Evolutionary conservation across 495 filamentous ascomycete species (phyloP), one percentile per base, ranked within the genome.

Genomic region (Peziza echinospora): DNA sequence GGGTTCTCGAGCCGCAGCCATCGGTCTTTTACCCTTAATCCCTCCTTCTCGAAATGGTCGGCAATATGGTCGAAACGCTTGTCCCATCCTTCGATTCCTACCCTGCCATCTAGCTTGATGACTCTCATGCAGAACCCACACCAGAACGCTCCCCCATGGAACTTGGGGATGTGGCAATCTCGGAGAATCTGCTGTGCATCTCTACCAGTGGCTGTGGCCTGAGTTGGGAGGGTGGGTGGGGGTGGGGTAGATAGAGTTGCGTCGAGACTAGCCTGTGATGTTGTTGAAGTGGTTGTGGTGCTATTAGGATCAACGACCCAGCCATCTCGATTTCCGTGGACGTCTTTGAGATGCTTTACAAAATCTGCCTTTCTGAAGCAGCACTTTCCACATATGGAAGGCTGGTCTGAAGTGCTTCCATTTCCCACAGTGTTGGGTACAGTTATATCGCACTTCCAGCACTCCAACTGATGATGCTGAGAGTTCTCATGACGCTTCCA

Each of bases 401-500:
- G 46, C 19, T 44, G n/a, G 25, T 43, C 43, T 13, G n/a, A 24
- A 8, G 55, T 54, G 10, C 45, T 46, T 40, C 3, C 30, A 13
- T 11, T 11, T 13, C 13, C 6, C 13, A 17, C 1, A 37, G 30
- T 37, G 19, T 13, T 11, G 19, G 13, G 19, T n/a, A 51, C 41
- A 45, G 54, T 54, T 59, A 65, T 55, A 26, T 66, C 67, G 60
- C 87, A 94, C n/a, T 76, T 73, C 77, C 82, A 94, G 46, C 72
- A 69, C 50, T 84, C 77, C 2, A 73, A 54, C 52, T 79, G 73
- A 51, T 75, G 78, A 56, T 94, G 87, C 58, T 92, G 84, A 22
- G 75, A 80, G 51, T 77, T 84, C 53, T 96, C 87, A 58, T 96
- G 87, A 6, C 89, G 77, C 62, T 93, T 94, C 89, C 87, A 94